phyloP scores from a whole-genome alignment of 768 basidiomycete genomes.

The Sporobolomyces pararoseus region DNA sequence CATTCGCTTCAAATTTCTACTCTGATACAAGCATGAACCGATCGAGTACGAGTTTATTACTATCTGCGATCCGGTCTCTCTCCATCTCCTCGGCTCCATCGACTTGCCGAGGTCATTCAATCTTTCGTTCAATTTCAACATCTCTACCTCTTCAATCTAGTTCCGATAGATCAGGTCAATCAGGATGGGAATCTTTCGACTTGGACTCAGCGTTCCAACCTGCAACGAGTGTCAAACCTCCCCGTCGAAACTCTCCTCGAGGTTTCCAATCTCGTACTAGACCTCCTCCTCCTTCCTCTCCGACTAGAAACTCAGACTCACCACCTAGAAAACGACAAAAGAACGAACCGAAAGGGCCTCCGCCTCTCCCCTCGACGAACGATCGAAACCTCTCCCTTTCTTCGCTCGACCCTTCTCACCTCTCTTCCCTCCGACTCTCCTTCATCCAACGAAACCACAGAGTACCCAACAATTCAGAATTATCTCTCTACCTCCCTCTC shows the following conservation, averaged over 20 bases:
- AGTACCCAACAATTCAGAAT: neutral
- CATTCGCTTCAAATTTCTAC: neutral
- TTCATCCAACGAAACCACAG: neutral
- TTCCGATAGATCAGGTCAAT: neutral
- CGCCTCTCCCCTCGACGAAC: neutral
- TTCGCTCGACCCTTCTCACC: neutral
- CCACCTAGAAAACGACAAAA: too few species aligned
- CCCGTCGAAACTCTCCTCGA: conserved; percentile 1
- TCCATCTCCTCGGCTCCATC: neutral
- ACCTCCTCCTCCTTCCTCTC: neutral
- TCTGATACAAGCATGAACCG: neutral
- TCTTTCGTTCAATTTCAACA: too few species aligned
- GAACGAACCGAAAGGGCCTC: too few species aligned
- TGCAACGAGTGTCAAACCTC: neutral
- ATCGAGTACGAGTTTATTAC: neutral
- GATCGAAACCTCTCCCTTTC: neutral
- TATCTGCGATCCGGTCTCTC: neutral
- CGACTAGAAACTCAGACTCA: neutral
- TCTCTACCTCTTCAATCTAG: neutral
- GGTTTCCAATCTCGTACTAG: conserved; percentile 4
- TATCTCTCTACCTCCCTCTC: neutral
- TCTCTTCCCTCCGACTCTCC: neutral
- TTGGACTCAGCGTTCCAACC: neutral
- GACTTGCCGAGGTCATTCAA: neutral
- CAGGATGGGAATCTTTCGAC: neutral